A percentile compares a stretch with the other conserved stretches of the same genome.
phyloP scores from a whole-genome alignment of 225 moss, liverwort and hornwort genomes.

The Physcomitrellopsis africana region DNA sequence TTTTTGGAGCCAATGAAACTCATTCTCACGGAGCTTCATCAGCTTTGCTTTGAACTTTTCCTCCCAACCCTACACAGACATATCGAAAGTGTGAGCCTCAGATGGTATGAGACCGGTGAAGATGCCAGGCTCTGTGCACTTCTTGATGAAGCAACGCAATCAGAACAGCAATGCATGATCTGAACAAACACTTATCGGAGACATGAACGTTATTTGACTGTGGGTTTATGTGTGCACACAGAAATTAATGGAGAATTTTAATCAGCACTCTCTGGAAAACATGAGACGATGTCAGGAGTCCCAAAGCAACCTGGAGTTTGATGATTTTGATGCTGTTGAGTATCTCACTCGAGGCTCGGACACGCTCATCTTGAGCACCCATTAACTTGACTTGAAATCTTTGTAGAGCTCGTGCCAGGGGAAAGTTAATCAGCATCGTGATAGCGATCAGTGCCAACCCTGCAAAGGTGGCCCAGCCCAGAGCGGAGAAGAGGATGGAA shows the following conservation, averaged over 20 bases:
- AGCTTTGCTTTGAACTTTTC: conserved; percentile 39
- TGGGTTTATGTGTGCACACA: too few relatives aligned
- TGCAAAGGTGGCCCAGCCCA: conserved; percentile 43
- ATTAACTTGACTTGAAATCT: conserved; percentile 26
- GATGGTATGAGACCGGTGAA: too few relatives aligned
- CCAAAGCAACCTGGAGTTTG: conserved; percentile 42
- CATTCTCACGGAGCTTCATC: conserved; percentile 37
- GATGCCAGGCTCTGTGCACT: too few relatives aligned
- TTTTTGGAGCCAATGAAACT: conserved; percentile 38
- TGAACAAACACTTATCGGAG: too few relatives aligned
- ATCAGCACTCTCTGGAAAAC: too few relatives aligned
- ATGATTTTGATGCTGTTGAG: conserved; percentile 57
- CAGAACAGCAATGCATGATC: too few relatives aligned
- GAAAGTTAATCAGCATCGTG: conserved; percentile 35
- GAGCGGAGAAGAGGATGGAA: conserved; percentile 38
- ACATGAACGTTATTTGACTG: too few relatives aligned
- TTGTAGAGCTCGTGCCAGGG: conserved; percentile 35
- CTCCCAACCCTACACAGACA: conserved; percentile 38
- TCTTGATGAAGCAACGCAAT: too few relatives aligned
- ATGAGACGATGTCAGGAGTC: too few relatives aligned
- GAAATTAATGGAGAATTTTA: too few relatives aligned
- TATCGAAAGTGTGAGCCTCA: too few relatives aligned
- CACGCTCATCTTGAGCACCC: conserved; percentile 43
- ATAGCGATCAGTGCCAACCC: conserved; percentile 34
- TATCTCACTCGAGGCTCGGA: conserved; percentile 47